Conservation (phyloP, 140 eudicot species). For the Senecio squalidus region DNA sequence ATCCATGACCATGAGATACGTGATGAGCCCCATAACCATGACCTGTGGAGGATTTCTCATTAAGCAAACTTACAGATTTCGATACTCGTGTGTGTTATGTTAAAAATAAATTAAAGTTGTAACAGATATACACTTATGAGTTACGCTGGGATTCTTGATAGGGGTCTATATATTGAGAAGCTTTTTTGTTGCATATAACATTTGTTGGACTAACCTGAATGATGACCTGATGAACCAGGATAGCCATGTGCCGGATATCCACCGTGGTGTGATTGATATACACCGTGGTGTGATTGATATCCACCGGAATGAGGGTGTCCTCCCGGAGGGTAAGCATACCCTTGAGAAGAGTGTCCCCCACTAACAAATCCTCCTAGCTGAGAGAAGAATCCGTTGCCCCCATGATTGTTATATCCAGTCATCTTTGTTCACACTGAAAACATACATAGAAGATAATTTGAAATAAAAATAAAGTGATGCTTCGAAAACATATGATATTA, state of each 20-base stretch:
- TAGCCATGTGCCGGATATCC: conserved; percentile 26
- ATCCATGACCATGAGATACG: conserved; percentile 22
- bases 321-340: conserved; percentile 20
- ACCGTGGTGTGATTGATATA: background rate
- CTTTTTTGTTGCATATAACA: background rate
- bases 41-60: conserved; percentile 19
- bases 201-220: conserved; percentile 5
- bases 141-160: background rate
- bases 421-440: conserved; percentile 3
- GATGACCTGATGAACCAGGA: conserved; percentile 11
- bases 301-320: conserved; percentile 2
- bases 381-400: conserved; percentile 6
- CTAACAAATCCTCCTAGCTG: conserved; percentile 14
- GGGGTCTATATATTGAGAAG: background rate
- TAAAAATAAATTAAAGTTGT: background rate
- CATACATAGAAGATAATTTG: background rate
- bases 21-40: conserved; percentile 31
- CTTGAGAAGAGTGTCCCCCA: conserved; percentile 32
- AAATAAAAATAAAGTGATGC: background rate
- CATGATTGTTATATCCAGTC: conserved; percentile 8
- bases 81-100: conserved; percentile 16
- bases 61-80: conserved; percentile 10
- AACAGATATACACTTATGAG: background rate
- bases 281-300: conserved; percentile 1
- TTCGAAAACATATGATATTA: too few species aligned